Percentiles rank a stretch among this genome's conserved stretches.
Evolutionary conservation across 495 filamentous ascomycete genomes (phyloP).

Genomic region (Penicillium daleae): DNA sequence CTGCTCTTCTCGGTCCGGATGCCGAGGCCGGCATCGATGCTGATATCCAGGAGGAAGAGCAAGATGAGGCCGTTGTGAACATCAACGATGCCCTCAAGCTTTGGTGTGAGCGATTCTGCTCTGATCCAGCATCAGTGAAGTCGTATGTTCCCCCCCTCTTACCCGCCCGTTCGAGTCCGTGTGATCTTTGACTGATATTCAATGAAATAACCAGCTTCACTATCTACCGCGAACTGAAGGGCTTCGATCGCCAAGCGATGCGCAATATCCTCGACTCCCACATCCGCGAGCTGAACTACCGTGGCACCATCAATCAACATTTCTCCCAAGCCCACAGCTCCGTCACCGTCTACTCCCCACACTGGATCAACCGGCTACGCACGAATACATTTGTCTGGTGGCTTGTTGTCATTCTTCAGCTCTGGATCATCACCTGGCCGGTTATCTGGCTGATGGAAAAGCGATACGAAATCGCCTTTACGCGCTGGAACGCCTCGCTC

Average conservation of each 20-base stretch:
- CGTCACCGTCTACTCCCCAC: constrained; percentile 49
- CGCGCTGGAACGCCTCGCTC: constrained; percentile 39
- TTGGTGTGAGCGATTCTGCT: constrained; percentile 49
- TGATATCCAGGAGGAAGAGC: neutral
- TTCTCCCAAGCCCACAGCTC: constrained; percentile 30
- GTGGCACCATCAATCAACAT: constrained; percentile 35
- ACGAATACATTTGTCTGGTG: constrained; percentile 43
- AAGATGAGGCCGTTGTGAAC: neutral
- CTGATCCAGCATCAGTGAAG: constrained; percentile 44
- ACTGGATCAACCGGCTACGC: constrained; percentile 50
- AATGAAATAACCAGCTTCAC: constrained; percentile 50
- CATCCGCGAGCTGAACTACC: constrained; percentile 48
- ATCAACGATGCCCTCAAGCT: constrained; percentile 29
- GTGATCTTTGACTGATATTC: no score
- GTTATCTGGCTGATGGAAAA: constrained; percentile 47
- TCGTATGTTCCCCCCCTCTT: constrained; percentile 33
- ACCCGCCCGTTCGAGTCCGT: neutral
- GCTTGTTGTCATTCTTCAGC: constrained; percentile 43
- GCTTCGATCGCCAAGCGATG: constrained; percentile 39
- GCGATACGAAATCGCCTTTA: constrained; percentile 42
- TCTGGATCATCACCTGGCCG: constrained; percentile 52
- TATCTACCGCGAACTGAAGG: constrained; percentile 38
- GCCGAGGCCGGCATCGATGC: constrained; percentile 11
- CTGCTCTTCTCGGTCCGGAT: constrained; percentile 16
- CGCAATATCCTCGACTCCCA: constrained; percentile 40